Percentiles rank a stretch among this genome's conserved stretches.
phyloP scores from a whole-genome alignment of 257 asterid species.

The Solanum chaucha region DNA sequence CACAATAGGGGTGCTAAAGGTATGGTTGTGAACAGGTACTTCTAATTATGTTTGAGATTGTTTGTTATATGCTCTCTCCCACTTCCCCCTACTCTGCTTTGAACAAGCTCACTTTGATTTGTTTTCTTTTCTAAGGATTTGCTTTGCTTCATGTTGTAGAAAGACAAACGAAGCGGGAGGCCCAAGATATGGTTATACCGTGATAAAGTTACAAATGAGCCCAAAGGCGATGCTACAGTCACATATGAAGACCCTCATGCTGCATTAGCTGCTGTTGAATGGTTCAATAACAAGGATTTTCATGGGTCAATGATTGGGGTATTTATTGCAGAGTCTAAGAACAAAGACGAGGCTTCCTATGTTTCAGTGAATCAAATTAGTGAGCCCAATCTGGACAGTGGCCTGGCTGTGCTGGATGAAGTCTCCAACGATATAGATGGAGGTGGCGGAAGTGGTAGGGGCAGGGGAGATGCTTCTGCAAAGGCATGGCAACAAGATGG shows the following conservation, averaged over 20 bases:
- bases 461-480: slow-evolving; percentile 67
- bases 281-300: slow-evolving; percentile 94
- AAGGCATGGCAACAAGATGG: slow-evolving; percentile 98
- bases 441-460: slow-evolving; percentile 76
- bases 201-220: slow-evolving; percentile 87
- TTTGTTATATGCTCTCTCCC: neutral
- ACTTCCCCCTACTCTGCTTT: neutral
- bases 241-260: slow-evolving; percentile 99
- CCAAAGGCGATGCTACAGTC: slow-evolving; percentile 97
- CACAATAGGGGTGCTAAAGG: slow-evolving; percentile 95
- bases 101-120: neutral
- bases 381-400: slow-evolving; percentile 27
- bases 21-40: slow-evolving; percentile 22
- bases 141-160: slow-evolving; percentile 29
- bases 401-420: slow-evolving; percentile 43
- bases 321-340: slow-evolving; percentile 84
- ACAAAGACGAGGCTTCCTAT: slow-evolving; percentile 41
- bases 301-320: slow-evolving; percentile 86
- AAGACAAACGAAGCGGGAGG: slow-evolving; percentile 93
- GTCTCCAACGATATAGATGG: slow-evolving; percentile 43
- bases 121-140: neutral
- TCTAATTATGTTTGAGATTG: neutral
- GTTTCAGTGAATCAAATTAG: slow-evolving; percentile 18
- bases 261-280: slow-evolving; percentile 95
- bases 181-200: slow-evolving; percentile 92